Conservation (phyloP, 768 basidiomycete genomes). For the Kwoniella heveanensis region DNA sequence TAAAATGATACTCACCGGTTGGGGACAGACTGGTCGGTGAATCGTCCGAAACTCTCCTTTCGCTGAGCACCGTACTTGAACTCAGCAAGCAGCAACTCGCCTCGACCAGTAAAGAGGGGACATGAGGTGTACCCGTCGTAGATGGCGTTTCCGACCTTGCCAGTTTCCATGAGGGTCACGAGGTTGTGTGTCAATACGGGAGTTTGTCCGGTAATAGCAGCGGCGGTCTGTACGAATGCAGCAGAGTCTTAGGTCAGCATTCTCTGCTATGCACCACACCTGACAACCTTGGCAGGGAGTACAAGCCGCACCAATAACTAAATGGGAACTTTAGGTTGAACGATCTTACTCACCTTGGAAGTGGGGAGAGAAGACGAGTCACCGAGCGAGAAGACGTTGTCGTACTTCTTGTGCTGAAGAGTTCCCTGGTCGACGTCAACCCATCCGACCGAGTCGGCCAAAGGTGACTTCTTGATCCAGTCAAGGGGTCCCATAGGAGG, state of each 20-base stretch:
- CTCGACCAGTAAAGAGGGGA: constrained; percentile 73
- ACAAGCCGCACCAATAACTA: no score
- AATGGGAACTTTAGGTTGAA: no score
- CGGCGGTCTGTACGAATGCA: constrained; percentile 65
- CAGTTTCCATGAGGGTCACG: constrained; percentile 71
- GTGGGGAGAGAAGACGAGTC: constrained; percentile 90
- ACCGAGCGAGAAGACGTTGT: constrained; percentile 87
- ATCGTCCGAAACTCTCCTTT: constrained; percentile 76
- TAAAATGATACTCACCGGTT: constrained; percentile 63
- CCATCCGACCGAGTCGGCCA: constrained; percentile 79
- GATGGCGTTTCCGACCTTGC: constrained; percentile 66
- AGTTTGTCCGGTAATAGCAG: constrained; percentile 86
- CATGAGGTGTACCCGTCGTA: constrained; percentile 71
- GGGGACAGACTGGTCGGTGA: constrained; percentile 73
- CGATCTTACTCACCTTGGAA: constrained; percentile 63
- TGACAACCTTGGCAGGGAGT: not conserved
- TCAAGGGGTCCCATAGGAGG: constrained; percentile 92
- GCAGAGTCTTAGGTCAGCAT: not conserved
- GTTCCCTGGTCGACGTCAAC: constrained; percentile 81
- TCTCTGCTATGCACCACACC: not conserved
- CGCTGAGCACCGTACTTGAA: constrained; percentile 90
- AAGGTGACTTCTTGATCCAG: constrained; percentile 61
- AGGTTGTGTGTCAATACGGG: constrained; percentile 90
- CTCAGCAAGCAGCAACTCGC: constrained; percentile 75
- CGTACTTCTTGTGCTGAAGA: constrained; percentile 78